Conservation (phyloP, 371 early-diverging fungal species). For the Actinomortierella wolfii region DNA sequence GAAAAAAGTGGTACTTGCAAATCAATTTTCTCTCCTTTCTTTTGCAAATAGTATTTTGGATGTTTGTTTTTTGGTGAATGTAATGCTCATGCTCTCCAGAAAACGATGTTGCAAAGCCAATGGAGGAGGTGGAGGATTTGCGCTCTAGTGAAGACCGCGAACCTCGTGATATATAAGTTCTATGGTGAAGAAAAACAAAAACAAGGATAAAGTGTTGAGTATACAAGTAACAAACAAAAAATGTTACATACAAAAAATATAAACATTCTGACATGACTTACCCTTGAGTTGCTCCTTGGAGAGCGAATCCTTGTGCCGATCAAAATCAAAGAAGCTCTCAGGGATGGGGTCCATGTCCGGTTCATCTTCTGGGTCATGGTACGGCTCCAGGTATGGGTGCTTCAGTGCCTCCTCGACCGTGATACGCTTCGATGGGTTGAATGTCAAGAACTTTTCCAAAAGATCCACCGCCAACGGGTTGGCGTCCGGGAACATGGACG, state of each 20-base stretch:
- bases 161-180: conserved; percentile 41
- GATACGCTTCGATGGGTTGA: conserved; percentile 92
- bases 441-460: conserved; percentile 90
- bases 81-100: too few relatives aligned
- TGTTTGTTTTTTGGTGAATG: too few relatives aligned
- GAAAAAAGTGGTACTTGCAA: too few relatives aligned
- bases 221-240: not conserved
- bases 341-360: conserved; percentile 80
- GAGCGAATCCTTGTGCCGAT: conserved; percentile 84
- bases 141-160: conserved; percentile 26
- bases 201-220: not conserved
- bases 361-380: conserved; percentile 87
- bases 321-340: conserved; percentile 86
- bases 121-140: too few relatives aligned
- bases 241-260: conserved; percentile 6
- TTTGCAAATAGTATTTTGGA: not conserved
- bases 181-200: not conserved
- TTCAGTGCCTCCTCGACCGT: conserved; percentile 92
- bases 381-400: conserved; percentile 90
- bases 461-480: conserved; percentile 86
- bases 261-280: conserved; percentile 29
- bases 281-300: conserved; percentile 84
- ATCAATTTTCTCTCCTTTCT: not conserved
- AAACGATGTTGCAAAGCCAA: too few relatives aligned
- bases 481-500: conserved; percentile 81